Evolutionary conservation across 192 early-diverging fungal genomes (phyloP).

Genomic region (Coemansia sp.): DNA sequence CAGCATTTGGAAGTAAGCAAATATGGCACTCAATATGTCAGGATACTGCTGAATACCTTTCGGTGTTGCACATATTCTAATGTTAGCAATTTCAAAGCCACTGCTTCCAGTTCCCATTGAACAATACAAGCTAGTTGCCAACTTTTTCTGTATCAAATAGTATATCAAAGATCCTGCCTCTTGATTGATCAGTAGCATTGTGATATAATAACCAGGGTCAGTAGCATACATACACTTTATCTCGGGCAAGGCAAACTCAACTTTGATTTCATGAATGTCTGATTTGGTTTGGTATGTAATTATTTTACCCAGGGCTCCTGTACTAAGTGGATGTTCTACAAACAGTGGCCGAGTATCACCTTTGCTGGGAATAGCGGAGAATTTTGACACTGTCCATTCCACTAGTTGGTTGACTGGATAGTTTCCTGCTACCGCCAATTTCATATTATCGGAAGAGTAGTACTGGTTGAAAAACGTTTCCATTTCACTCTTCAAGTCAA

Average conservation of each 20-base stretch:
- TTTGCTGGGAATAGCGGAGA: conserved; percentile 75
- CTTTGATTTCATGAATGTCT: conserved; percentile 60
- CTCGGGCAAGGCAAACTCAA: conserved; percentile 85
- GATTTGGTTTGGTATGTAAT: conserved; percentile 60
- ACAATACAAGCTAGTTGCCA: background rate
- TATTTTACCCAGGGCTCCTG: conserved; percentile 65
- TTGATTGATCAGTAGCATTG: background rate
- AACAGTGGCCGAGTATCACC: conserved; percentile 59
- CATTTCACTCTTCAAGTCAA: conserved; percentile 76
- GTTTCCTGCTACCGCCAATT: conserved; percentile 79
- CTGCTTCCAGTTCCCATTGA: background rate
- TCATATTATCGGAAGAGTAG: conserved; percentile 94
- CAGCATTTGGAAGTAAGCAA: background rate
- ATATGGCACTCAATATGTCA: background rate
- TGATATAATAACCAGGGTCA: background rate
- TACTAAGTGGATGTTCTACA: conserved; percentile 63
- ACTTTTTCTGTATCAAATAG: background rate
- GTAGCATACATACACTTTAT: conserved; percentile 32
- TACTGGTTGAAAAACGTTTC: conserved; percentile 77
- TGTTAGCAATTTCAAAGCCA: background rate
- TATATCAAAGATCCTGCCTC: background rate
- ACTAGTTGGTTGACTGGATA: conserved; percentile 72
- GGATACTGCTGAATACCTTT: background rate
- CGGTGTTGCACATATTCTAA: no score
- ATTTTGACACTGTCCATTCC: conserved; percentile 75